Evolutionary conservation across 1,139 yeast species (phyloP), one percentile per base, ranked within the genome.

Genomic region (Scheffersomyces lignicola): DNA sequence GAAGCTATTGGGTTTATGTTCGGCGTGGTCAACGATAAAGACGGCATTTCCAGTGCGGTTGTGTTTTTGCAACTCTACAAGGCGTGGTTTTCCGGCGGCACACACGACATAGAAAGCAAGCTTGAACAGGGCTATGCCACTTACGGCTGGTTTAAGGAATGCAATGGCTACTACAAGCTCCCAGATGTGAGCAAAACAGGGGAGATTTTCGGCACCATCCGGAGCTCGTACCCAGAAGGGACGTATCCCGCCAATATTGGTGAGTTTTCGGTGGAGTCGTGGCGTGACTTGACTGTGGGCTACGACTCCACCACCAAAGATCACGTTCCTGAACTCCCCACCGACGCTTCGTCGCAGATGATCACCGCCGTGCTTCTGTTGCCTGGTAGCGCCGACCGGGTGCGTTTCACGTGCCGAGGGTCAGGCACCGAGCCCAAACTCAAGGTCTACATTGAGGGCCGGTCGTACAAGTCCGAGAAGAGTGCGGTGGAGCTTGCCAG

Each of bases 1-100:
- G 98, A 92, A 54, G 97, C 97, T 4, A 84, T 92, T 47, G 98
- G 98, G 3, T 92, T 80, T 62, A 88, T 92, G 97, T 87, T 89
- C 50, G 66, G 77, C 17, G 69, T 78, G n/a, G 87, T 85, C 31
- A 88, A 85, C 57, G 98, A 92, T 55, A 92, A 92, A 59, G 98
- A 92, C 54, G 98, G 98, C 1, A 75, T 92, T 17, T 67, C 89
- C 20, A 97, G 97, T 0, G 78, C 89, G 2, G 62, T 73, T 8
- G 75, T 86, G n/a, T 90, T 89, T 64, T 60, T 88, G 34, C 95
- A 85, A 56, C 72, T 90, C 59, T 77, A 78, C 38, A 66, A 74
- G 42, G 53, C 56, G 29, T 78, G 80, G 78, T 67, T 66, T 44
- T 39, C 56, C 7, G 43, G 43, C 27, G 65, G 69, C 2, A 41